Conservation (phyloP, 768 basidiomycete species). For the Suillus luteus region DNA sequence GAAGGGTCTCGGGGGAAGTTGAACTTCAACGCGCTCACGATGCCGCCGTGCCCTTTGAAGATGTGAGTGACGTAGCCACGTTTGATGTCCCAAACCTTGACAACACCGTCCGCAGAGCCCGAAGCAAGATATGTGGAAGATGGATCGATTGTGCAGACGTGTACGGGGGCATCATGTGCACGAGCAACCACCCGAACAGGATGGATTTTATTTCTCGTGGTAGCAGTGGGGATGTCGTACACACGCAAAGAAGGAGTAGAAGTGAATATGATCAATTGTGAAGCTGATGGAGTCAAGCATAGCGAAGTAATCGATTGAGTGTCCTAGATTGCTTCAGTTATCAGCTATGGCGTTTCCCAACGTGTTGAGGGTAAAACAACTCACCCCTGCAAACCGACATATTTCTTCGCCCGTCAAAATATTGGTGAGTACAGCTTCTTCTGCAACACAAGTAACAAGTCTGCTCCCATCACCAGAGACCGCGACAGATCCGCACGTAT, state of each 20-base stretch:
- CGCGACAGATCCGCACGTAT: slow-evolving; percentile 87
- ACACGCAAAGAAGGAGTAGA: slow-evolving; percentile 79
- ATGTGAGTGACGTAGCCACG: slow-evolving; percentile 91
- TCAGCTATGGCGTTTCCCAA: slow-evolving; percentile 4
- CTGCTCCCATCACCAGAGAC: slow-evolving; percentile 75
- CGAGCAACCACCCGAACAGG: slow-evolving; percentile 77
- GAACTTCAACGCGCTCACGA: slow-evolving; percentile 88
- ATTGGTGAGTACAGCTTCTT: slow-evolving; percentile 83
- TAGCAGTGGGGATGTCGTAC: slow-evolving; percentile 69
- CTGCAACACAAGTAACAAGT: slow-evolving; percentile 85
- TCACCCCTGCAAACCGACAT: slow-evolving; percentile 81
- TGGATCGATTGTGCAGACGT: slow-evolving; percentile 82
- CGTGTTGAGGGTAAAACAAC: slow-evolving; percentile 33
- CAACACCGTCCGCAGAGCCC: slow-evolving; percentile 93
- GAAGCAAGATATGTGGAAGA: slow-evolving; percentile 92
- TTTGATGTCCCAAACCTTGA: slow-evolving; percentile 93
- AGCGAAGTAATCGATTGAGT: slow-evolving; percentile 83
- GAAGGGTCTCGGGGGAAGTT: slow-evolving; percentile 71
- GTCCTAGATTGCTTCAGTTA: slow-evolving; percentile 53
- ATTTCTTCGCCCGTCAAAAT: slow-evolving; percentile 72
- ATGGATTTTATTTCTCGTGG: slow-evolving; percentile 52
- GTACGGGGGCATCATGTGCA: slow-evolving; percentile 93
- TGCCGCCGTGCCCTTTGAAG: slow-evolving; percentile 97
- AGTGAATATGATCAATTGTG: slow-evolving; percentile 79
- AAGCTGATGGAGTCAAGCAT: slow-evolving; percentile 74